Conservation (phyloP, 805 yeast species). For the Starmerella stellata region DNA sequence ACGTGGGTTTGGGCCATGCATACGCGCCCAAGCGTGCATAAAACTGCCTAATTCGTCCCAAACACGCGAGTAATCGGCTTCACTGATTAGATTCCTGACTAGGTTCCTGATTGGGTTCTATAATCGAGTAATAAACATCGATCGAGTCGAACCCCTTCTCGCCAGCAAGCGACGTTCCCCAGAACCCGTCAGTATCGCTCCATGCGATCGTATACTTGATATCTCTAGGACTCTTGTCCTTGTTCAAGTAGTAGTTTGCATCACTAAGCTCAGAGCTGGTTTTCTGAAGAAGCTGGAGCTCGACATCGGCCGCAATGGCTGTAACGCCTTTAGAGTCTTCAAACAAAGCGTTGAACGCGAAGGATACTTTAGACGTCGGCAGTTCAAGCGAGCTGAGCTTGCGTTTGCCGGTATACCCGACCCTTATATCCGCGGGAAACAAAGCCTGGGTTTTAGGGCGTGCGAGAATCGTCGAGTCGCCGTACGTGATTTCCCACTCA, state of each 20-base stretch:
- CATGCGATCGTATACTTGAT: slow-evolving; percentile 4
- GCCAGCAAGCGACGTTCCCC: slow-evolving; percentile 9
- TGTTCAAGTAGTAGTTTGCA: background rate
- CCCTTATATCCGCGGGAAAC: background rate
- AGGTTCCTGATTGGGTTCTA: no score
- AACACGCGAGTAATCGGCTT: no score
- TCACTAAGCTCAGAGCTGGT: background rate
- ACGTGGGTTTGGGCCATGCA: no score
- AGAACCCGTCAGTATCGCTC: slow-evolving; percentile 11
- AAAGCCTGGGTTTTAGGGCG: background rate
- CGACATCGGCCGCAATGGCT: background rate
- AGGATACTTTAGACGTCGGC: background rate
- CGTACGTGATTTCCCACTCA: background rate
- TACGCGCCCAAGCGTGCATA: no score
- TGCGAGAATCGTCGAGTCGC: background rate
- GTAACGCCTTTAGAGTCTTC: slow-evolving; percentile 1
- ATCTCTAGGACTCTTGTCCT: background rate
- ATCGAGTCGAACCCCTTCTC: slow-evolving; percentile 10
- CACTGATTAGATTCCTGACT: no score
- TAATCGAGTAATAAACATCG: slow-evolving; percentile 8
- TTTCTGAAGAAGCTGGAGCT: background rate
- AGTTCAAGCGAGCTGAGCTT: background rate
- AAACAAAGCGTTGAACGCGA: slow-evolving; percentile 4
- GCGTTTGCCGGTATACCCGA: background rate
- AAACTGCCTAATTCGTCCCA: no score